phyloP scores from a whole-genome alignment of 352 stramenopile genomes.

The Pythium scleroteichum region DNA sequence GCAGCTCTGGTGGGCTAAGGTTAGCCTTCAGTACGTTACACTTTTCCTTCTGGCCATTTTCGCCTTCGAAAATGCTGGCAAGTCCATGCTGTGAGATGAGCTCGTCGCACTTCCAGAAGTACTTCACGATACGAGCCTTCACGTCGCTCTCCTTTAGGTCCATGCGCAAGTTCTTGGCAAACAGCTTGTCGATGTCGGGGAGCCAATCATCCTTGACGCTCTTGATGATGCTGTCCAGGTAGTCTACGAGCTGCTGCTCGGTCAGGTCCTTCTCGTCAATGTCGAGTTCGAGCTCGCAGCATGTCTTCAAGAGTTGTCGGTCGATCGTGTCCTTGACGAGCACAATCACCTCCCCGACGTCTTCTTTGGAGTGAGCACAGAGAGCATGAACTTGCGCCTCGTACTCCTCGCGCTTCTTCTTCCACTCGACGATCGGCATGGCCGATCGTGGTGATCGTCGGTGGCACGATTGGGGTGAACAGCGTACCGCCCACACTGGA shows the following conservation, averaged over 20 bases:
- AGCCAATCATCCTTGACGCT: slow-evolving; percentile 28
- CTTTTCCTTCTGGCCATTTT: slow-evolving; percentile 13
- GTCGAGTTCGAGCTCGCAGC: slow-evolving; percentile 28
- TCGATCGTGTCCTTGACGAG: slow-evolving; percentile 27
- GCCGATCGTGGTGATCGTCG: slow-evolving; percentile 12
- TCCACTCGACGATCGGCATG: slow-evolving; percentile 26
- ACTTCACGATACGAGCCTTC: slow-evolving; percentile 25
- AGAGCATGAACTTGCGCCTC: slow-evolving; percentile 24
- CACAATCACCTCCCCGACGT: slow-evolving; percentile 16
- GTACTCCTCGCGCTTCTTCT: slow-evolving; percentile 22
- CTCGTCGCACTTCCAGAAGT: slow-evolving; percentile 24
- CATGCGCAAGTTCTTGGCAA: not conserved
- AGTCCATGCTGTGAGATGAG: slow-evolving; percentile 27
- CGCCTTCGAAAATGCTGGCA: slow-evolving; percentile 15
- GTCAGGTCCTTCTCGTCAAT: slow-evolving; percentile 25
- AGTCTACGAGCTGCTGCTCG: slow-evolving; percentile 1
- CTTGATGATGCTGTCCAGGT: slow-evolving; percentile 26
- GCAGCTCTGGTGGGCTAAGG: slow-evolving; percentile 13
- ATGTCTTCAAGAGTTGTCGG: slow-evolving; percentile 12
- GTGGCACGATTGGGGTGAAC: slow-evolving; percentile 17
- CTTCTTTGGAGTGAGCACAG: slow-evolving; percentile 13
- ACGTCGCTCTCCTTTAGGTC: slow-evolving; percentile 22
- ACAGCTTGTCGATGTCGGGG: slow-evolving; percentile 19
- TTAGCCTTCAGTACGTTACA: slow-evolving; percentile 17
- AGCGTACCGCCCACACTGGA: not conserved